Conservation (phyloP, 169 alveolate species). For the Eimeria zaria region DNA sequence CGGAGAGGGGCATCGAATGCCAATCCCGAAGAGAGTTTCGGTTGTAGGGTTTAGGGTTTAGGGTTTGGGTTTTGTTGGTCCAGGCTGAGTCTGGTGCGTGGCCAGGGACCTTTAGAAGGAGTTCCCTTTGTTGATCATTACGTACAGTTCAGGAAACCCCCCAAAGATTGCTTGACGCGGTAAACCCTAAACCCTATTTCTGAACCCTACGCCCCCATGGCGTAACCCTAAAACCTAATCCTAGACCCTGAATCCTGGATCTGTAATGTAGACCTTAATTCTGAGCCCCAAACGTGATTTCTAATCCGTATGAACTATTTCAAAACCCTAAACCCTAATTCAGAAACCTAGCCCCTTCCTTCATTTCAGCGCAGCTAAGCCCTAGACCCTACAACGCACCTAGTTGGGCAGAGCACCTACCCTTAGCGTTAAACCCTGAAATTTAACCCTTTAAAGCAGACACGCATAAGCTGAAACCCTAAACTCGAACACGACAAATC, state of each 20-base stretch:
- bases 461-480: background rate
- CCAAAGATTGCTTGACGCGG: conserved; percentile 92
- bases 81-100: conserved; percentile 90
- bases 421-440: too few relatives aligned
- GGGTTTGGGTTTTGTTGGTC: background rate
- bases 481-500: background rate
- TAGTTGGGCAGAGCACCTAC: too few relatives aligned
- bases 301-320: too few relatives aligned
- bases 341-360: background rate
- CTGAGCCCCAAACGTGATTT: background rate
- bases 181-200: background rate
- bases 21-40: background rate
- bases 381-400: background rate
- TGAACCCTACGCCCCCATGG: background rate
- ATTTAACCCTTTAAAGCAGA: too few relatives aligned
- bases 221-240: background rate
- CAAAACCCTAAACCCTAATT: background rate
- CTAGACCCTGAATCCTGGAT: background rate
- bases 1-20: too few relatives aligned
- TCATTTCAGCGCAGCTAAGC: background rate
- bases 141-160: conserved; percentile 89
- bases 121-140: conserved; percentile 92
- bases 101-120: conserved; percentile 87
- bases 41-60: conserved; percentile 70
- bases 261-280: background rate